Base-by-base conservation (phyloP, 2,329 filamentous ascomycete genomes). In the Epichloe aotearoae region DNA sequence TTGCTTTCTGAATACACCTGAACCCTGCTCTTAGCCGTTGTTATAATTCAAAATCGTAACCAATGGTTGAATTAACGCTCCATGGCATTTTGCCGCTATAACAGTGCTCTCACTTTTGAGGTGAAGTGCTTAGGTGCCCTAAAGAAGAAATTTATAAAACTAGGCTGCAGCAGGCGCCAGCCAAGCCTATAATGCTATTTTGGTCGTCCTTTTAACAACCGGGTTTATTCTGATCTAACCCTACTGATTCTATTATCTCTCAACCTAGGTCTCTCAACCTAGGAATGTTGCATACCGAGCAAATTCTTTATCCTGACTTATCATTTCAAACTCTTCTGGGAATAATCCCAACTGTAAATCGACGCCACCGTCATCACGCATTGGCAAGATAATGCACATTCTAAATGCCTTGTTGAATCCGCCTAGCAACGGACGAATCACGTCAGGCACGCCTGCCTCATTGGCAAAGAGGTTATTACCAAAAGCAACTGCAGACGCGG, bases 361-460 rank as follows among this genome's bases (percentile, higher is more conserved):
- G 3, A 65, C 59, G 1, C 57, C 57, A 4, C 62, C 60, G 45
- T 64, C 59, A 11, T 53, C 52, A 37, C 52, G 60, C 56, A 61
- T 59, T 1, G 64, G 64, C n/a, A 58, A 54, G 5, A 65, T 58
- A 45, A 63, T 49, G 17, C 60, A 43, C 44, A 62, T 55, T 17
- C 62, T 50, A 37, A 63, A 61, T 1, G 55, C 53, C 1, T 52
- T 57, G 43, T 61, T 57, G 11, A 57, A 56, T 4, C 59, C 56
- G 45, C 63, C 60, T 23, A 64, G 49, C 50, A 61, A 55, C 1
- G 59, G 62, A 0, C 63, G 54, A 59, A 65, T 56, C 11, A 57
- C 53, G 48, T 64, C 60, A 1, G 61, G 56, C 17, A 52, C 53
- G 3, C 62, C 62, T 2, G 49, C 49, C n/a, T 15, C 37, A 20